A percentile compares a stretch with the other conserved stretches of the same genome.
phyloP scores from a whole-genome alignment of 2,329 filamentous ascomycete genomes.

The Pyricularia sp. region DNA sequence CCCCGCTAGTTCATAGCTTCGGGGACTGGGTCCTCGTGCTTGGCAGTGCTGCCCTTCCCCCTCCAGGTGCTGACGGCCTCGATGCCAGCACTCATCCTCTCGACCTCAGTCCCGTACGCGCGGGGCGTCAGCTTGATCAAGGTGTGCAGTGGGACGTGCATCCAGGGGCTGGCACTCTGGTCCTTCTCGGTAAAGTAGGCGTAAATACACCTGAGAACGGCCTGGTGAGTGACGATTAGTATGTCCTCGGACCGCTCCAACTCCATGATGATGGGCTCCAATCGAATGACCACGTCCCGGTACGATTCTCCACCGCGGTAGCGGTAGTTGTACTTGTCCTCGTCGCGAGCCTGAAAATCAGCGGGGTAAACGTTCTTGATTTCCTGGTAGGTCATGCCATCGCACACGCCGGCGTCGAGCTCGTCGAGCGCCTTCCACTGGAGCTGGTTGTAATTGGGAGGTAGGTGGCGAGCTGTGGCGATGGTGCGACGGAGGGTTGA shows the following conservation, averaged over 20 bases:
- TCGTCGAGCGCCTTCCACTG: constrained; percentile 99
- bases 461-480: constrained; percentile 77
- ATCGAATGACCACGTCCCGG: constrained; percentile 91
- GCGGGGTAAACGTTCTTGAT: constrained; percentile 88
- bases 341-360: constrained; percentile 89
- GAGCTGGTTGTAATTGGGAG: constrained; percentile 77
- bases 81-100: constrained; percentile 82
- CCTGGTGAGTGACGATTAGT: constrained; percentile 95
- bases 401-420: constrained; percentile 91
- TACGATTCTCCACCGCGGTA: constrained; percentile 95
- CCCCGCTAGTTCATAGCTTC: constrained; percentile 15
- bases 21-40: constrained; percentile 59
- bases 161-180: constrained; percentile 90
- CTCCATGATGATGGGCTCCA: constrained; percentile 99
- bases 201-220: constrained; percentile 93
- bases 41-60: constrained; percentile 85
- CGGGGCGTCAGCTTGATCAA: constrained; percentile 93
- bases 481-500: constrained; percentile 72
- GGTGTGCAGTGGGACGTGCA: constrained; percentile 94
- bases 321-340: constrained; percentile 99
- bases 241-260: constrained; percentile 94
- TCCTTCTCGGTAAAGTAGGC: constrained; percentile 98
- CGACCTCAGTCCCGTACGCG: constrained; percentile 87
- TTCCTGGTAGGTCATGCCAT: constrained; percentile 91
- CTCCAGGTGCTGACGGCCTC: constrained; percentile 95